Evolutionary conservation across 306 rosid species (phyloP).

Genomic region (Pyrus pyrifolia): DNA sequence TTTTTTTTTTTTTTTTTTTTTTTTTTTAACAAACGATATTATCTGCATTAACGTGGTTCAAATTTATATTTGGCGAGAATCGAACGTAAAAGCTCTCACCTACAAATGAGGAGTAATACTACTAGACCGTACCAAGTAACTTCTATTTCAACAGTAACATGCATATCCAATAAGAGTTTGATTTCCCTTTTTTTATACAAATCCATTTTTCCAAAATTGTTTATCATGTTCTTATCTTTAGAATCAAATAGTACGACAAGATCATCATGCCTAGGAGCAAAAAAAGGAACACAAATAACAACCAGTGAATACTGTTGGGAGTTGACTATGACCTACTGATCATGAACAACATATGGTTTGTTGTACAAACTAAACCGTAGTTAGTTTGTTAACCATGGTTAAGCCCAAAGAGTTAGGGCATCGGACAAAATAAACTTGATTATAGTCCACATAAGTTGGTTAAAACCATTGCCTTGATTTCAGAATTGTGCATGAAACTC

Average conservation of each 20-base stretch:
- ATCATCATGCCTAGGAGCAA: conserved; percentile 6
- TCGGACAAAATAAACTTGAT: conserved; percentile 22
- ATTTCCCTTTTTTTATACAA: too few species aligned
- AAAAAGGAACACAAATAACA: conserved; percentile 19
- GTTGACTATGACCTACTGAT: conserved; percentile 7
- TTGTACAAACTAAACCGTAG: neutral
- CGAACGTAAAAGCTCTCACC: fast-evolving
- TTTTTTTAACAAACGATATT: too few species aligned
- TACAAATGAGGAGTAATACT: too few species aligned
- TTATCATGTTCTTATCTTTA: neutral
- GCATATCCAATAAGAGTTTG: neutral
- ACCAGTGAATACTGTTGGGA: neutral
- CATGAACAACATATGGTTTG: neutral
- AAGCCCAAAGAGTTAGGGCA: conserved; percentile 23
- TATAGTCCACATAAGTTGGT: conserved; percentile 16
- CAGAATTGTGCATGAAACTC: conserved; percentile 15
- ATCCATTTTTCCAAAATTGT: too few species aligned
- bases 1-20: too few species aligned
- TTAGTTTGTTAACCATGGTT: conserved; percentile 2
- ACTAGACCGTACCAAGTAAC: too few species aligned
- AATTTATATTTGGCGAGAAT: too few species aligned
- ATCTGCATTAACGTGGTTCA: too few species aligned
- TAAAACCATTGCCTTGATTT: conserved; percentile 32
- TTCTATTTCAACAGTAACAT: neutral
- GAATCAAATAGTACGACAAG: neutral